A percentile compares a stretch with the other conserved stretches of the same genome.
Conservation (phyloP, 2,329 filamentous ascomycete genomes). For the Coniochaeta hoffmannii region DNA sequence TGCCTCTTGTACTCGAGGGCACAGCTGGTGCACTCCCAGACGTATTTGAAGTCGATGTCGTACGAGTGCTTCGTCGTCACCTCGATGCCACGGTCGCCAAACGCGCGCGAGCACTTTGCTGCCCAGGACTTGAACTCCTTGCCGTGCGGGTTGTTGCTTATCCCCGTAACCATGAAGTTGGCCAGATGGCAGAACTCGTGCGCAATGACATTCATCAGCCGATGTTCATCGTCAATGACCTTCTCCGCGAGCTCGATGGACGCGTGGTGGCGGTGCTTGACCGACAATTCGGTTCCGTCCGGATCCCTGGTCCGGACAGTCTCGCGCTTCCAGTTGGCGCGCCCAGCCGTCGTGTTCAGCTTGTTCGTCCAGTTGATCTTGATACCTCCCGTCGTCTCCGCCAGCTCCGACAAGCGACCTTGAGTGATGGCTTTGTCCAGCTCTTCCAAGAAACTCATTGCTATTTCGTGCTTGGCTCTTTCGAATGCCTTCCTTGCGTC, state of each 20-base stretch:
- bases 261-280: constrained; percentile 51
- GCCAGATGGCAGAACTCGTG: constrained; percentile 95
- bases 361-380: constrained; percentile 68
- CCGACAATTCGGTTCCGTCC: constrained; percentile 12
- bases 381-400: constrained; percentile 60
- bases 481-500: constrained; percentile 55
- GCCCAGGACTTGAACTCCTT: constrained; percentile 76
- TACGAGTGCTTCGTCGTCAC: constrained; percentile 91
- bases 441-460: constrained; percentile 56
- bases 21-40: constrained; percentile 73
- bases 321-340: constrained; percentile 65
- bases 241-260: constrained; percentile 85
- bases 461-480: constrained; percentile 52
- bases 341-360: constrained; percentile 72
- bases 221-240: constrained; percentile 69
- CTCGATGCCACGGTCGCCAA: constrained; percentile 56
- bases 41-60: constrained; percentile 84
- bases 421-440: constrained; percentile 60
- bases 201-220: constrained; percentile 83
- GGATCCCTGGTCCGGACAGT: constrained; percentile 30
- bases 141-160: constrained; percentile 74
- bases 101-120: constrained; percentile 42
- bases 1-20: constrained; percentile 71
- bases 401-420: constrained; percentile 50
- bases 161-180: constrained; percentile 78